Base-by-base conservation (phyloP, 176 grass and related monocot genomes). In the Alopecurus myosuroides region DNA sequence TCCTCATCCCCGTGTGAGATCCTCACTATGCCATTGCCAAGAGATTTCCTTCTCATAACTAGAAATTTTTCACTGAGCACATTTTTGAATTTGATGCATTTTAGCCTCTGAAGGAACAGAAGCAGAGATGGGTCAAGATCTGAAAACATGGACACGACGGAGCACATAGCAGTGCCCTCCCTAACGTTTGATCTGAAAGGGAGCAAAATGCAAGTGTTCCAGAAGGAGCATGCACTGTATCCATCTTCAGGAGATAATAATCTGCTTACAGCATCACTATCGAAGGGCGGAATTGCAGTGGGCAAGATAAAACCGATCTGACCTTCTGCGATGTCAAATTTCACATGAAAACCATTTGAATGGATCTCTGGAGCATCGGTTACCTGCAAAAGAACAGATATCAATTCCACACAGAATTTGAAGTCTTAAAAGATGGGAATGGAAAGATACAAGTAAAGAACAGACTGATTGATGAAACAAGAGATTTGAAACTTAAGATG, bases 81-180 rank as follows among this genome's bases (percentile, higher is more conserved):
- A 74, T 74, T 89, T 94, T 91, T 94, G 64, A 93, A 93, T 77
- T 89, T 94, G 33, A 98, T 94, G 73, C 95, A 93, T 30, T 74
- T 74, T 74, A 74, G 42, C 42, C 42, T 48, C 3, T 74, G 70
- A 74, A 74, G 70, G 42, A 74, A 74, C 70, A 74, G 14, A 45
- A 74, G 70, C 70, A 74, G 26, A 30, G 70, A 74, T 74, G 70
- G 70, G 3, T 74, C 41, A 9, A 74, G 70, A 74, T 74, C 70
- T 48, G 70, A 29, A 48, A 74, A 74, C 70, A 74, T 74, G 41
- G 70, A 74, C 70, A 48, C 15, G 15, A 74, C 25, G 1, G 70
- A 74, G 70, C 70, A 48, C 70, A 74, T 30, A 30, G 25, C 25
- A 74, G 70, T 48, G 8, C 70, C 42, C 41, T 48, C 13, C 41